phyloP scores from a whole-genome alignment of 2,329 filamentous ascomycete genomes.

The Trichoderma koningiopsis region DNA sequence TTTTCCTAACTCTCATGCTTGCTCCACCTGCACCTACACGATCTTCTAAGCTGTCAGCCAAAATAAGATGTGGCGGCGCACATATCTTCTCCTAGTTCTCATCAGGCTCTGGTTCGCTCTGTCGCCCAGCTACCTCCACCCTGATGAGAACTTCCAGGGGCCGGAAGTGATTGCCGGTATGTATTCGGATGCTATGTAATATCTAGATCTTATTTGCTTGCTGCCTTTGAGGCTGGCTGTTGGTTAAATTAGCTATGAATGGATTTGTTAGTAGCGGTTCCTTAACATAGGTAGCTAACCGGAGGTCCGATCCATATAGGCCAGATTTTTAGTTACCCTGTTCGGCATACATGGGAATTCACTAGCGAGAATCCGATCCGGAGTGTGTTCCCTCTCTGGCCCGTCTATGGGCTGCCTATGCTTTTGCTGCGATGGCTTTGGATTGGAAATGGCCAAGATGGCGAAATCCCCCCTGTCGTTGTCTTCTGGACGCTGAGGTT shows the following conservation, averaged over 20 bases:
- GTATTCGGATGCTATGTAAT: constrained; percentile 36
- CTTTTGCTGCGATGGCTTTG: constrained; percentile 89
- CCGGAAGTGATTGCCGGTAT: constrained; percentile 95
- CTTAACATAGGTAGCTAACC: constrained; percentile 12
- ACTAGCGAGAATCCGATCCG: constrained; percentile 85
- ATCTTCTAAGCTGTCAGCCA: constrained; percentile 25
- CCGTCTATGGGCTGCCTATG: constrained; percentile 92
- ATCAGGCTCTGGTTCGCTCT: constrained; percentile 93
- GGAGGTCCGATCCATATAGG: constrained; percentile 53
- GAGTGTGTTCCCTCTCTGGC: constrained; percentile 96
- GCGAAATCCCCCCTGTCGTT: constrained; percentile 76
- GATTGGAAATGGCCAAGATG: constrained; percentile 77
- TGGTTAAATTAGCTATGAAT: background rate
- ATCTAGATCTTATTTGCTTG: background rate
- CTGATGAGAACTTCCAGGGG: constrained; percentile 98
- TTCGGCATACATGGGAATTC: constrained; percentile 94
- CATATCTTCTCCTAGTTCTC: constrained; percentile 80
- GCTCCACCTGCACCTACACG: constrained; percentile 31
- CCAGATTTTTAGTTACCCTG: constrained; percentile 88
- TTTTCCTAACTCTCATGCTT: constrained; percentile 33
- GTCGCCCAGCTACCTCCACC: constrained; percentile 94
- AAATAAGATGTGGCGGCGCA: constrained; percentile 81
- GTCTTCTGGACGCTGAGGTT: constrained; percentile 88
- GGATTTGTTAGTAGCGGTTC: background rate
- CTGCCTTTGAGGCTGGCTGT: background rate